These are phyloP conservation scores for Nitzschia sp. DNA, from an alignment of 108 stramenopile species.

Conservation along the genomic window DNA sequence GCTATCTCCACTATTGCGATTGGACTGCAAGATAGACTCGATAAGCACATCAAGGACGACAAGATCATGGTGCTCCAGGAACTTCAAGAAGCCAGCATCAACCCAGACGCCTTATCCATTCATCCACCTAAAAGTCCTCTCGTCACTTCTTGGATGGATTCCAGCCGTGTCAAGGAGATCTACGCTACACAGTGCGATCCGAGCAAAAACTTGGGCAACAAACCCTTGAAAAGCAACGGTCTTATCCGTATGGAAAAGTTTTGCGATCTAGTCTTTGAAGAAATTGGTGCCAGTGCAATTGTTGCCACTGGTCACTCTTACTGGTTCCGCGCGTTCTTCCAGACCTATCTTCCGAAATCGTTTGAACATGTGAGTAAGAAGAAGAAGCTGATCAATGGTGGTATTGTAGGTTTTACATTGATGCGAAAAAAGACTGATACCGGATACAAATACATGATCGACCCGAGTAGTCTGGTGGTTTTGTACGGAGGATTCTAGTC, in stretches of 20 bases:
- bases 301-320: slow-evolving; percentile 87
- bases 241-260: slow-evolving; percentile 74
- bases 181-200: slow-evolving; percentile 63
- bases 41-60: slow-evolving; percentile 38
- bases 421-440: slow-evolving; percentile 46
- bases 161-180: slow-evolving; percentile 33
- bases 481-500: slow-evolving; percentile 76
- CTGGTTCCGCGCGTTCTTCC: slow-evolving; percentile 88
- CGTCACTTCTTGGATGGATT: slow-evolving; percentile 72
- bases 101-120: slow-evolving; percentile 87
- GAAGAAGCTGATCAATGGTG: slow-evolving; percentile 90
- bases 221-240: slow-evolving; percentile 70
- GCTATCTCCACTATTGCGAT: slow-evolving; percentile 83
- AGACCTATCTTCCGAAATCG: slow-evolving; percentile 64
- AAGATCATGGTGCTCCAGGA: slow-evolving; percentile 60
- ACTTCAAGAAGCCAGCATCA: slow-evolving; percentile 85
- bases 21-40: slow-evolving; percentile 67
- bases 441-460: slow-evolving; percentile 68
- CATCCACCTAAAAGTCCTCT: slow-evolving; percentile 54
- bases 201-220: slow-evolving; percentile 78
- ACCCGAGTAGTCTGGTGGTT: slow-evolving; percentile 60
- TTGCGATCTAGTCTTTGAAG: slow-evolving; percentile 61
- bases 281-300: slow-evolving; percentile 37
- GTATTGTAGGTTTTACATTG: slow-evolving; percentile 72
- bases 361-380: slow-evolving; percentile 69